Base-by-base conservation (phyloP, 129 eudicot species). In the Chrysanthemum makinoi region DNA sequence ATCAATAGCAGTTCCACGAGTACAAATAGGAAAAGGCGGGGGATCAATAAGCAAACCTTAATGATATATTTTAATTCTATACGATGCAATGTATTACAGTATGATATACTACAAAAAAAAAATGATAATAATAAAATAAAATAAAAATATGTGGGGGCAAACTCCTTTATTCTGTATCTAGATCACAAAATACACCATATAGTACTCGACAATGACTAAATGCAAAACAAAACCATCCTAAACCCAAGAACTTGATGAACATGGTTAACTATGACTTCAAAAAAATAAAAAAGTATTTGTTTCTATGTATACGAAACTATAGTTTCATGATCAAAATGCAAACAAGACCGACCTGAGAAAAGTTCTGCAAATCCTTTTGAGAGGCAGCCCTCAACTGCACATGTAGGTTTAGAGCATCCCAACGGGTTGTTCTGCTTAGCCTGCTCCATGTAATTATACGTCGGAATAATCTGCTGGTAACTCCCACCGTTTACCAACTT, bases 341-440 rank as follows among this genome's bases (percentile, higher is more conserved):
- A 73, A 75, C 84, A 59, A 0, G 95, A 72, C 49, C 62, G 86
- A 2, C 81, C 69, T 0, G 93, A 83, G 33, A 91, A 76, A 54
- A 91, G 96, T 43, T 87, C 90, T 0, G 96, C 89, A 80, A 91
- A 88, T 12, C 97, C 97, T 77, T 86, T 91, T n/a, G 93, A 76
- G 51, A 91, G 83, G 70, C 87, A 81, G 48, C 94, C 93, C 82
- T 91, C 97, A 48, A 91, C 87, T 2, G 87, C 89, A 86, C 91
- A 91, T 0, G 80, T 83, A 62, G 90, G 70, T 72, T 75, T 87
- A 55, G 81, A 63, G 64, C 80, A 66, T 81, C 84, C 62, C 56
- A 74, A 58, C 11, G 70, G 65, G 10, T 62, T 82, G 67, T 69
- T 77, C 2, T 39, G 44, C 44, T 5, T 35, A 35, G 44, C 44